phyloP scores from a whole-genome alignment of 2,329 filamentous ascomycete species.

The Phaeosphaeria sp. region DNA sequence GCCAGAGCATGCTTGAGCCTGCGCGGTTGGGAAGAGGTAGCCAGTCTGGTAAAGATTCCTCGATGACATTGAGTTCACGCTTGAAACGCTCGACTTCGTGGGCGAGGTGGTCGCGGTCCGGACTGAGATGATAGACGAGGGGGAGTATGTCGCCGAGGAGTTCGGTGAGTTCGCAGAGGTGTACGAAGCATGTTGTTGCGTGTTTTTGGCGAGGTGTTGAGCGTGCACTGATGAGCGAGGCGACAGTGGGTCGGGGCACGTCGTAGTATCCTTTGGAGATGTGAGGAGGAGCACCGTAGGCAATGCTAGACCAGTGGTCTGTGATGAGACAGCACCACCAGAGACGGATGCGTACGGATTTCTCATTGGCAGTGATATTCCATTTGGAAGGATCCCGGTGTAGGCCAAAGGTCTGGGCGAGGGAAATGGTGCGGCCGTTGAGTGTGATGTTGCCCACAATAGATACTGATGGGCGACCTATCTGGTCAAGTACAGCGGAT shows the following conservation, averaged over 20 bases:
- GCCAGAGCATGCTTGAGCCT: constrained; percentile 48
- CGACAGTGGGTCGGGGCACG: constrained; percentile 59
- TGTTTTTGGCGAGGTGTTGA: constrained; percentile 49
- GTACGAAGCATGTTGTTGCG: constrained; percentile 59
- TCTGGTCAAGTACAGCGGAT: constrained; percentile 49
- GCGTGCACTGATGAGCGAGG: constrained; percentile 46
- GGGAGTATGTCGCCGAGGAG: constrained; percentile 50
- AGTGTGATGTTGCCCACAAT: constrained; percentile 59
- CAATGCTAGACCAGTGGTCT: constrained; percentile 64
- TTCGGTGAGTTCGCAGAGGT: constrained; percentile 58
- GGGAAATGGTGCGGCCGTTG: constrained; percentile 59
- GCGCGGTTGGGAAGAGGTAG: constrained; percentile 36
- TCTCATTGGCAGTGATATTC: constrained; percentile 59
- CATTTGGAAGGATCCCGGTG: constrained; percentile 62
- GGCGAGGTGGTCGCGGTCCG: constrained; percentile 34
- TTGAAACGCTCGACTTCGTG: constrained; percentile 42
- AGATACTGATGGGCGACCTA: constrained; percentile 49
- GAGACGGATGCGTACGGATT: constrained; percentile 58
- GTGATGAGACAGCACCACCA: constrained; percentile 66
- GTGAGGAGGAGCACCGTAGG: constrained; percentile 62
- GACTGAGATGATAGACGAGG: constrained; percentile 46
- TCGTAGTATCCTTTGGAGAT: constrained; percentile 62
- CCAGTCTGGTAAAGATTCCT: constrained; percentile 43
- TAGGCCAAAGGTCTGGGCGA: constrained; percentile 63
- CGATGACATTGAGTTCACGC: constrained; percentile 41